Conservation (phyloP, 345 rosid species). For the Microthlaspi erraticum region DNA sequence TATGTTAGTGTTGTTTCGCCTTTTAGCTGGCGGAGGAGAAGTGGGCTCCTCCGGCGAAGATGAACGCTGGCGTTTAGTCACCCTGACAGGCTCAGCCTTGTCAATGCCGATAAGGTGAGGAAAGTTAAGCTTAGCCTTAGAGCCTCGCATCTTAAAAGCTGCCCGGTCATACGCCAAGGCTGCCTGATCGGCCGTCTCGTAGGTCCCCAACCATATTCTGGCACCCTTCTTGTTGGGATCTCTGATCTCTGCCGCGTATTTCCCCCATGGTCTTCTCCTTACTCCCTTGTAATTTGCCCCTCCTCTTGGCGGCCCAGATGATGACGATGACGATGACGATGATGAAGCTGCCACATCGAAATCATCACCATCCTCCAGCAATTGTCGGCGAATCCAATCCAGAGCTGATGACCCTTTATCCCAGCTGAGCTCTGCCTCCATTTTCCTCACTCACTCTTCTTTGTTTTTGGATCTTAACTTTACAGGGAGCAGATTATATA, state of each 20-base stretch:
- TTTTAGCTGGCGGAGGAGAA: slow-evolving; percentile 19
- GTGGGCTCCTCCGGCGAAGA: slow-evolving; percentile 31
- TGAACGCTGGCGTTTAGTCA: slow-evolving; percentile 44
- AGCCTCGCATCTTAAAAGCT: slow-evolving; percentile 45
- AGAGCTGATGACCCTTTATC: slow-evolving; percentile 21
- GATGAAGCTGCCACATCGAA: slow-evolving; percentile 14
- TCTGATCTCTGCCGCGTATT: slow-evolving; percentile 53
- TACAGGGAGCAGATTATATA: not conserved
- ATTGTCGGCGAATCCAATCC: slow-evolving; percentile 37
- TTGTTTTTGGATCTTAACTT: not conserved
- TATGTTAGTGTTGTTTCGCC: slow-evolving; percentile 27
- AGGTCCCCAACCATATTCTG: slow-evolving; percentile 57
- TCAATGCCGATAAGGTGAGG: slow-evolving; percentile 43
- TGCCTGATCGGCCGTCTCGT: slow-evolving; percentile 49
- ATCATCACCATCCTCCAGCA: slow-evolving; percentile 35
- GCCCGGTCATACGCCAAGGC: slow-evolving; percentile 45
- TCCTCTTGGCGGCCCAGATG: slow-evolving; percentile 3
- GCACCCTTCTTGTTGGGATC: slow-evolving; percentile 51
- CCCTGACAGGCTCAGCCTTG: slow-evolving; percentile 26
- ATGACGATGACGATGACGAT: not conserved
- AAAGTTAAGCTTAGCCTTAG: slow-evolving; percentile 48
- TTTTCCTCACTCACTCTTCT: slow-evolving; percentile 7
- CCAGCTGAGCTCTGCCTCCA: slow-evolving; percentile 26
- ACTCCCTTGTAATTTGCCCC: slow-evolving; percentile 41
- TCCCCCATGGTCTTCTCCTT: slow-evolving; percentile 59